These are phyloP conservation scores for Mycena floridula DNA, from an alignment of 768 basidiomycete genomes.

Conservation along the genomic window DNA sequence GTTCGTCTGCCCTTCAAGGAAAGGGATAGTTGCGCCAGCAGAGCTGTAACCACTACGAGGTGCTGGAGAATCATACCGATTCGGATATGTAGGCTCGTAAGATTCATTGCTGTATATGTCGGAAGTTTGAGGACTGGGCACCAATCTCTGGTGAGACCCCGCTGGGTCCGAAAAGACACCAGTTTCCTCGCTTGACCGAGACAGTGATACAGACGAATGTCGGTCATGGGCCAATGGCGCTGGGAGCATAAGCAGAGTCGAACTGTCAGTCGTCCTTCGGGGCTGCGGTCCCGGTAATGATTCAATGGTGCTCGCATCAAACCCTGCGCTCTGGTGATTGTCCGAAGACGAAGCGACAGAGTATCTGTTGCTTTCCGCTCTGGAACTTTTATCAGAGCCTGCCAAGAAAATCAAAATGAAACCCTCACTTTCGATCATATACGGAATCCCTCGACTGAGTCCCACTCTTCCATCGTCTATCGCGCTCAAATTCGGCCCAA, in stretches of 20 bases:
- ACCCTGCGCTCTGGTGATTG: slow-evolving; percentile 48
- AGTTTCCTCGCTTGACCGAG: slow-evolving; percentile 44
- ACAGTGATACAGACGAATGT: slow-evolving; percentile 41
- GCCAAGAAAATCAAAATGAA: slow-evolving; percentile 7
- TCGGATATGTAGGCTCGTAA: slow-evolving; percentile 23
- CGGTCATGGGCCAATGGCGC: slow-evolving; percentile 64
- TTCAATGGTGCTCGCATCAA: slow-evolving; percentile 59
- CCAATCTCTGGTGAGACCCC: slow-evolving; percentile 34
- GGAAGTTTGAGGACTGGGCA: slow-evolving; percentile 30
- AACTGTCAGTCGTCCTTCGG: slow-evolving; percentile 64
- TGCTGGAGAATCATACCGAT: slow-evolving; percentile 5
- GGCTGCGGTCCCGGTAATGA: slow-evolving; percentile 32
- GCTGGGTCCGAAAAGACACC: slow-evolving; percentile 35
- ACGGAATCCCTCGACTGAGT: slow-evolving; percentile 76
- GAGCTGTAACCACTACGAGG: neutral
- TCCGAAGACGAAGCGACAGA: slow-evolving; percentile 77
- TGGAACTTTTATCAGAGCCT: slow-evolving; percentile 11
- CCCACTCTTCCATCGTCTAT: slow-evolving; percentile 88
- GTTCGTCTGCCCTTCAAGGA: slow-evolving; percentile 45
- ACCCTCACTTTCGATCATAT: slow-evolving; percentile 65
- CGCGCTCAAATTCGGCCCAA: slow-evolving; percentile 97
- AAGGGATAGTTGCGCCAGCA: neutral
- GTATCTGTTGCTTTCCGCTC: slow-evolving; percentile 48
- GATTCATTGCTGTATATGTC: slow-evolving; percentile 30
- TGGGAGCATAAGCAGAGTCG: slow-evolving; percentile 66